A percentile compares a stretch with the other conserved stretches of the same genome.
Conservation (phyloP, 495 filamentous ascomycete genomes). For the Lasiosphaeriaceae sp. region DNA sequence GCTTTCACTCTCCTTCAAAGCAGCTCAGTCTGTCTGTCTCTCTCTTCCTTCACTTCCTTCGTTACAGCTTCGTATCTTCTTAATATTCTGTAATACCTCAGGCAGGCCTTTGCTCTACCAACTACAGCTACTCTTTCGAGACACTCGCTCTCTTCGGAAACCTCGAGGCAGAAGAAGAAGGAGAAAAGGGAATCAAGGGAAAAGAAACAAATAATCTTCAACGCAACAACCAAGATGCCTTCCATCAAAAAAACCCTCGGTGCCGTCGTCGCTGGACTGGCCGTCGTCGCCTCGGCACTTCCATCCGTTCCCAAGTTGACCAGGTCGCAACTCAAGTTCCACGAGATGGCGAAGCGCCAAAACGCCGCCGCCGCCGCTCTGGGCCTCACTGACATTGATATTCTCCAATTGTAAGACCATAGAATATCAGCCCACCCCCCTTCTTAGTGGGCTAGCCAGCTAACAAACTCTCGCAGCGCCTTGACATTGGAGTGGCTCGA, state of each 20-base stretch:
- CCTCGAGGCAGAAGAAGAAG: conserved; percentile 12
- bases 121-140: conserved; percentile 6
- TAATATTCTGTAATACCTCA: conserved; percentile 43
- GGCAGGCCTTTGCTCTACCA: conserved; percentile 38
- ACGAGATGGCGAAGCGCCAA: conserved; percentile 47
- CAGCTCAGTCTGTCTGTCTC: conserved; percentile 31
- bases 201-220: conserved; percentile 19
- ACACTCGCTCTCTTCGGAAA: conserved; percentile 14
- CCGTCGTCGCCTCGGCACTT: conserved; percentile 40
- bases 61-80: conserved; percentile 14
- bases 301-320: conserved; percentile 44
- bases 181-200: conserved; percentile 22
- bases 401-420: conserved; percentile 63
- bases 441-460: conserved; percentile 8
- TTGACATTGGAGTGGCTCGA: conserved; percentile 65
- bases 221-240: conserved; percentile 39
- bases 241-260: conserved; percentile 41
- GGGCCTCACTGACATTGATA: conserved; percentile 59
- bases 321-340: conserved; percentile 37
- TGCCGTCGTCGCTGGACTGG: conserved; percentile 42
- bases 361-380: conserved; percentile 47
- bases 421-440: neutral
- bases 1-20: conserved; percentile 48
- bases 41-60: conserved; percentile 16
- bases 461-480: conserved; percentile 40